Evolutionary conservation across 2,329 filamentous ascomycete species (phyloP), one percentile per base, ranked within the genome.

Genomic region (Cercospora sp.): DNA sequence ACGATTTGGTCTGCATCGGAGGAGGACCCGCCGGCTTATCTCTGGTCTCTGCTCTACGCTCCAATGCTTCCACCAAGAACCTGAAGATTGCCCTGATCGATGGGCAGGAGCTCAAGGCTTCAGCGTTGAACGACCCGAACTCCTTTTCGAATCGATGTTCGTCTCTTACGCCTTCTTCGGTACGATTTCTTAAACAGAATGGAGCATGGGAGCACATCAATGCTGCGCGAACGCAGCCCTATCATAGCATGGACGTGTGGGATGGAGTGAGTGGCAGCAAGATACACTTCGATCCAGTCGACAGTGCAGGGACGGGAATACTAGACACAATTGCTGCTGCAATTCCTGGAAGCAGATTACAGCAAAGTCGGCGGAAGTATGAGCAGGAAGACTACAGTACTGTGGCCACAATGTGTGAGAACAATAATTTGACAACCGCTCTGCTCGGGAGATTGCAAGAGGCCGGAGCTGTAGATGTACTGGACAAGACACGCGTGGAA

Each of bases 221-320:
- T 72, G 82, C 84, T 51, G 83, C 87, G 5, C 88, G 95, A 33
- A 87, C 95, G 36, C 94, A 97, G 81, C 87, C 89, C 0, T 99
- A 97, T 79, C 90, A 96, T 68, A 91, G 94, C 75, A 99, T 99
- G 95, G 91, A 97, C 79, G 95, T 98, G 33, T 99, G 96, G 95
- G 95, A 99, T 79, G 96, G 94, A 70, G 88, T 97, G 66, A 92
- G 91, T 48, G 93, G 89, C 67, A 92, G 93, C 39, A 88, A 90
- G 73, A 95, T 99, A 78, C 91, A 92, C 73, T 99, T 99, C 79
- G 77, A 80, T 68, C 73, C 74, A 1, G 18, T 72, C 28, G 73
- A 77, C 26, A 68, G 70, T 39, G 20, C 65, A 20, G 67, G 67
- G 3, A 58, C 63, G 8, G 70, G 74, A 5, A 63, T 77, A 59